Evolutionary conservation across 306 rosid species (phyloP).

Genomic region (Ochetophila trinervis): DNA sequence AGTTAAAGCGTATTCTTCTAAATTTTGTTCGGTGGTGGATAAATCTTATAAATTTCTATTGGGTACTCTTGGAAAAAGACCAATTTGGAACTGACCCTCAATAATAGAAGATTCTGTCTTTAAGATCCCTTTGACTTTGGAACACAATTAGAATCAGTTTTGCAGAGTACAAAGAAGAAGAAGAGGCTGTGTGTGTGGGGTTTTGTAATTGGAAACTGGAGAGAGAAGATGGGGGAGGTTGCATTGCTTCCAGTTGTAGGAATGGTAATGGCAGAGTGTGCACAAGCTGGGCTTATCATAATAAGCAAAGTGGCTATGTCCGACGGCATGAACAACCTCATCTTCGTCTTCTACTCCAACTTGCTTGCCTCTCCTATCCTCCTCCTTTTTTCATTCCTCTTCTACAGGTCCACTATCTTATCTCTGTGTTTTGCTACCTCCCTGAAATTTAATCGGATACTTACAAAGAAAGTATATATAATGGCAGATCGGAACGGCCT

Average conservation of each 20-base stretch:
- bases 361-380: slow-evolving; percentile 58
- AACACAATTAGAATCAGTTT: no score
- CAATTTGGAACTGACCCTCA: no score
- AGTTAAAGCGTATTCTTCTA: no score
- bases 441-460: not conserved
- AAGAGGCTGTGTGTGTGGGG: not conserved
- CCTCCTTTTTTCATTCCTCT: slow-evolving; percentile 52
- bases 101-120: not conserved
- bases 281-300: slow-evolving; percentile 65
- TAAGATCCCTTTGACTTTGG: no score
- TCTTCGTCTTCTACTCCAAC: slow-evolving; percentile 72
- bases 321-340: slow-evolving; percentile 59
- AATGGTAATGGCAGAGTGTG: slow-evolving; percentile 64
- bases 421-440: not conserved
- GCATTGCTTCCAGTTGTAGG: slow-evolving; percentile 48
- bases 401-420: slow-evolving; percentile 41
- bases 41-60: no score
- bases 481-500: slow-evolving; percentile 49
- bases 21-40: no score
- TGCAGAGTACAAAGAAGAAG: no score
- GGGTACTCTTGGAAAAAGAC: no score
- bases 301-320: slow-evolving; percentile 63
- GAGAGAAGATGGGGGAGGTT: slow-evolving; percentile 36
- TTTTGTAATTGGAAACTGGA: not conserved
- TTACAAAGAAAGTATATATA: not conserved